Conservation (phyloP, 2,329 filamentous ascomycete genomes). For the Trichoderma sp. region DNA sequence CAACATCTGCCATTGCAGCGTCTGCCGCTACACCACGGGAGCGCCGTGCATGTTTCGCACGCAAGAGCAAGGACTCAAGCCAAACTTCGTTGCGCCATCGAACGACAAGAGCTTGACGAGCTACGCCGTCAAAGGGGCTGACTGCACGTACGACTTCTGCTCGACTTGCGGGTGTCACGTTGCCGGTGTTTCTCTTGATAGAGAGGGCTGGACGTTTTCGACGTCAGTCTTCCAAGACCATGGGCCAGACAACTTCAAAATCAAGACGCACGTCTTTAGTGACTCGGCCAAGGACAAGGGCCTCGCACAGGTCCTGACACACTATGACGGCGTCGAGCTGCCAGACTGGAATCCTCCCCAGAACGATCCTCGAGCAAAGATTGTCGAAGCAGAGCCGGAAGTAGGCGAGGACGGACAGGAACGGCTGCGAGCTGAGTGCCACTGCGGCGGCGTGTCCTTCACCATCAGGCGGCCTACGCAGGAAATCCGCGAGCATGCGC, state of each 20-base stretch:
- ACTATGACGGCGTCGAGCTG: slow-evolving; percentile 38
- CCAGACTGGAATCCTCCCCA: slow-evolving; percentile 43
- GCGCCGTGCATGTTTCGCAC: slow-evolving; percentile 49
- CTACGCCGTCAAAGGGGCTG: slow-evolving; percentile 40
- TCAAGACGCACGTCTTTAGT: slow-evolving; percentile 44
- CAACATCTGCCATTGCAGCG: slow-evolving; percentile 51
- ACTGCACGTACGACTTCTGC: slow-evolving; percentile 48
- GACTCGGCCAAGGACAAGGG: slow-evolving; percentile 44
- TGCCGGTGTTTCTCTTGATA: slow-evolving; percentile 41
- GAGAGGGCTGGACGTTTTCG: slow-evolving; percentile 44
- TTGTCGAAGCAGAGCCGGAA: slow-evolving; percentile 38
- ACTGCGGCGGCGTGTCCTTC: slow-evolving; percentile 53
- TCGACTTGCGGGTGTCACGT: slow-evolving; percentile 51
- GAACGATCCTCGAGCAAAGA: slow-evolving; percentile 35
- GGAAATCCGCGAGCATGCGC: slow-evolving; percentile 37
- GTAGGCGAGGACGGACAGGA: slow-evolving; percentile 43
- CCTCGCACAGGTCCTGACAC: slow-evolving; percentile 42
- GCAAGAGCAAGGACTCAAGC: slow-evolving; percentile 37
- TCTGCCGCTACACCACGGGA: slow-evolving; percentile 49
- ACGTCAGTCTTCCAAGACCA: slow-evolving; percentile 47
- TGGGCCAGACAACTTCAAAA: slow-evolving; percentile 41
- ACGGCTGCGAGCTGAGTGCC: slow-evolving; percentile 48
- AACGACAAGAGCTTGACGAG: slow-evolving; percentile 42
- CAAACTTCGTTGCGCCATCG: slow-evolving; percentile 47
- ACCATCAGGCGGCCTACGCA: slow-evolving; percentile 46